Evolutionary conservation across 345 rosid species (phyloP).

Genomic region (Hirschfeldia incana): DNA sequence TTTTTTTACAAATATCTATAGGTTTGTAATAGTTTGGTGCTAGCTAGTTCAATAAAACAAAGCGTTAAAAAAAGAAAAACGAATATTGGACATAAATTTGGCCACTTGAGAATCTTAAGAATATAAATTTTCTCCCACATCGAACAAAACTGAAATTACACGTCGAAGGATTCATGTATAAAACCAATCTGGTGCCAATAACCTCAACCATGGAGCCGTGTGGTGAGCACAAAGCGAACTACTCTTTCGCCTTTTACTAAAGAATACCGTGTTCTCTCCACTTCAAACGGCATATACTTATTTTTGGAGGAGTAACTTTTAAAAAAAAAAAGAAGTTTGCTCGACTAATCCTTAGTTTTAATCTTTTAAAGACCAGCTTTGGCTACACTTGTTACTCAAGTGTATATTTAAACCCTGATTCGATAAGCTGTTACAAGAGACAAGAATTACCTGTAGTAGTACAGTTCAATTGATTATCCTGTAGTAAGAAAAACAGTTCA

Average conservation of each 20-base stretch:
- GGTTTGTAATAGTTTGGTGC: not conserved
- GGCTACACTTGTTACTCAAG: too few species aligned
- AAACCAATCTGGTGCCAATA: not conserved
- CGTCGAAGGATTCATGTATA: not conserved
- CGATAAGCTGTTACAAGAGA: too few species aligned
- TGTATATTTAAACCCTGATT: too few species aligned
- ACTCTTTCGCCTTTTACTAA: slow-evolving; percentile 44
- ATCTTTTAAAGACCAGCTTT: not conserved
- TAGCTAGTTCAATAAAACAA: not conserved
- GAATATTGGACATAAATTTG: not conserved
- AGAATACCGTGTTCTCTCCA: slow-evolving; percentile 41
- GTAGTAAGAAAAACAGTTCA: not conserved
- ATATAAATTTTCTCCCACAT: not conserved
- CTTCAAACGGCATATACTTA: not conserved
- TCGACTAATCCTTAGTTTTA: not conserved
- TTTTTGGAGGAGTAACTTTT: not conserved
- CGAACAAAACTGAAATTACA: not conserved
- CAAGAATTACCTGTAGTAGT: too few species aligned
- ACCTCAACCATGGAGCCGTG: not conserved
- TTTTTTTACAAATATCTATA: not conserved
- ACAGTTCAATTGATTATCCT: not conserved
- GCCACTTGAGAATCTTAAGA: not conserved
- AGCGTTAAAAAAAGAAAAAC: too few species aligned
- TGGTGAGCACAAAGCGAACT: slow-evolving; percentile 39
- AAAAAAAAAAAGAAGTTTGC: not conserved